Evolutionary conservation across 2,329 filamentous ascomycete species (phyloP), one percentile per base, ranked within the genome.

Genomic region (Phyllosticta citriasiana): DNA sequence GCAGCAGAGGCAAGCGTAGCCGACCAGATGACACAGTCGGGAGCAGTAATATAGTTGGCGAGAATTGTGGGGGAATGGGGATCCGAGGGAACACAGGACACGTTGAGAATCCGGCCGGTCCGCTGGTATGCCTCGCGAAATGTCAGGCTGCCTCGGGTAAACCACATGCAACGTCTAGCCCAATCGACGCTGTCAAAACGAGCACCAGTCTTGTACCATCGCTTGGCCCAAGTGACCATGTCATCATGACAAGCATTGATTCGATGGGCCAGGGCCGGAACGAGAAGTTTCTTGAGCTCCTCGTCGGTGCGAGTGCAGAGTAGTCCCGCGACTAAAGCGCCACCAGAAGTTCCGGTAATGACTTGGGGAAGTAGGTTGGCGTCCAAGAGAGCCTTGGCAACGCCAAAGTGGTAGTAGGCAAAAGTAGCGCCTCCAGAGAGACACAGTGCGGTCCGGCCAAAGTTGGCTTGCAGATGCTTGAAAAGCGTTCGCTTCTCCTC

Each of bases 1-100:
- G 94, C 94, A 3, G 94, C 94, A 5, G 92, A 97, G 0, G 94
- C 94, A 53, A 99, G 78, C 2, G 97, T 91, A 1, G 94, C 93
- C 10, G 91, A 96, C 94, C 95, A 99, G 64, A 99, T 95, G 51
- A 99, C 94, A 71, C 94, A 99, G 76, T 99, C 91, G 0, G 94
- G 94, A 24, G 88, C 89, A 1, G 94, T 97, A 33, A 97, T 82
- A 72, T 97, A 96, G 75, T 99, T 99, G 70, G 91, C 91, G 7
- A 99, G 81, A 65, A 99, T 96, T 0, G 91, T 86, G 1, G 86
- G 93, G 53, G 90, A 95, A 74, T 99, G 91, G 19, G 93, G 94
- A 72, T 99, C 94, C 0, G 93, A 92, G 0, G 94, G 94, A 1
- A 99, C 91, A 72, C 94, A 99, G 5, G 90, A 91, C 9, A 99